A percentile compares a stretch with the other conserved stretches of the same genome.
Conservation (phyloP, 257 asterid genomes). For the Solanum arcanum region DNA sequence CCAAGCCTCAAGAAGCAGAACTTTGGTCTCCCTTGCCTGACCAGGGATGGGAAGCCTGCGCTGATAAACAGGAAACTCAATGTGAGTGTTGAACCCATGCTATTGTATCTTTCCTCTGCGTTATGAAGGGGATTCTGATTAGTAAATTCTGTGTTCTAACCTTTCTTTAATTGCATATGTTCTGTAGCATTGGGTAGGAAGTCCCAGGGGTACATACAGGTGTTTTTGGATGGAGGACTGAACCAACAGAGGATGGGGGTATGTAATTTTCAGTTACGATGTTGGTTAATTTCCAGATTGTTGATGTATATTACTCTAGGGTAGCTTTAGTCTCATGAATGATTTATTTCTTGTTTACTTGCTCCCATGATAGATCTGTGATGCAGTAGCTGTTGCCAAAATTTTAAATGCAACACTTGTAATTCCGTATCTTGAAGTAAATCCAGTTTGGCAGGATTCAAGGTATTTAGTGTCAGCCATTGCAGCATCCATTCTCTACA, state of each 20-base stretch:
- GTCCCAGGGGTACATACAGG: conserved; percentile 24
- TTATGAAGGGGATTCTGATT: background rate
- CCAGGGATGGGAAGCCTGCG: conserved; percentile 34
- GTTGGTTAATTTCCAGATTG: background rate
- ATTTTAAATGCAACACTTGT: conserved; percentile 38
- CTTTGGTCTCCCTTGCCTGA: conserved; percentile 35
- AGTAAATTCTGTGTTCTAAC: background rate
- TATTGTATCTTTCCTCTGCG: background rate
- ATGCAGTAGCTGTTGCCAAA: conserved; percentile 42
- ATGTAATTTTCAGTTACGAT: background rate
- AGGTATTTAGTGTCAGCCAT: conserved; percentile 8
- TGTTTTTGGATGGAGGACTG: conserved; percentile 42
- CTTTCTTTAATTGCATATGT: background rate
- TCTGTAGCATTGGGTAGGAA: conserved; percentile 10
- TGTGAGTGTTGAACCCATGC: conserved; percentile 9
- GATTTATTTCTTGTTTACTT: background rate
- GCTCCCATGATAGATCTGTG: conserved; percentile 22
- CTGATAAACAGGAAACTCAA: background rate
- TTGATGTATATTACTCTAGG: background rate
- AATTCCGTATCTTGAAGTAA: conserved; percentile 32
- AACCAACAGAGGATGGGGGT: conserved; percentile 54
- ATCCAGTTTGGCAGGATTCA: conserved; percentile 39
- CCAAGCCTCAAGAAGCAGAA: conserved; percentile 14
- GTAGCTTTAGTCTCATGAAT: background rate
- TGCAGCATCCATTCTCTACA: background rate